Percentiles rank a stretch among this genome's conserved stretches.
Conservation (phyloP, 2,329 filamentous ascomycete genomes). For the Epichloe glyceriae region DNA sequence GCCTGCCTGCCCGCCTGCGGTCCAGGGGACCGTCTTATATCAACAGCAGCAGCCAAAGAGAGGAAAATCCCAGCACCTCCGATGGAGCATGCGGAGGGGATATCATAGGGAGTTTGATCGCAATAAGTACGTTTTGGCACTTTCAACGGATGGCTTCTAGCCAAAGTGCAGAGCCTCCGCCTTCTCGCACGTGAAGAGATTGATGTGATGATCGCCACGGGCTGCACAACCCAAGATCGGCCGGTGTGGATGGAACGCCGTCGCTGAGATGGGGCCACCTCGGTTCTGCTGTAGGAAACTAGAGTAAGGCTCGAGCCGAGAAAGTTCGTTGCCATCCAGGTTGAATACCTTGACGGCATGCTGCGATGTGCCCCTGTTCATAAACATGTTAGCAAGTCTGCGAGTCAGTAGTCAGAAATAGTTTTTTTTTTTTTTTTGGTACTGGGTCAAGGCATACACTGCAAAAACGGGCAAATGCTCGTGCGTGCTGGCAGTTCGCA, state of each 20-base stretch:
- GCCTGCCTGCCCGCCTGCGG: too few species aligned
- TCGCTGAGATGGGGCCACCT: constrained; percentile 70
- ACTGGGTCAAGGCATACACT: constrained; percentile 45
- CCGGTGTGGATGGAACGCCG: constrained; percentile 88
- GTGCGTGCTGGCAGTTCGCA: constrained; percentile 81
- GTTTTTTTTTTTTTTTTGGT: neutral
- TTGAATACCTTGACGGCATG: constrained; percentile 91
- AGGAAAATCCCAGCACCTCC: neutral
- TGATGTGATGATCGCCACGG: constrained; percentile 78
- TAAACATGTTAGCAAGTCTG: constrained; percentile 1
- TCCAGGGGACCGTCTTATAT: too few species aligned
- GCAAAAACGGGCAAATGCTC: constrained; percentile 95
- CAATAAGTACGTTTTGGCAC: constrained; percentile 1
- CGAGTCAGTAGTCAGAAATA: neutral
- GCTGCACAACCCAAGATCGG: constrained; percentile 84
- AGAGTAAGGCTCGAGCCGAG: constrained; percentile 77
- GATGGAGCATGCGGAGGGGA: neutral
- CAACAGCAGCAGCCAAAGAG: neutral
- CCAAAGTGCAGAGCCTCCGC: constrained; percentile 21
- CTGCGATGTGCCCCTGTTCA: constrained; percentile 64
- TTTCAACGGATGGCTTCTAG: constrained; percentile 11
- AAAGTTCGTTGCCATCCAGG: constrained; percentile 66
- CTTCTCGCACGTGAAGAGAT: constrained; percentile 64
- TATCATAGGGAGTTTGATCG: constrained; percentile 3
- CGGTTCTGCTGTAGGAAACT: constrained; percentile 75